A percentile compares a stretch with the other conserved stretches of the same genome.
phyloP scores from a whole-genome alignment of 1,284 basidiomycete species.

The Apiotrichum domesticum region DNA sequence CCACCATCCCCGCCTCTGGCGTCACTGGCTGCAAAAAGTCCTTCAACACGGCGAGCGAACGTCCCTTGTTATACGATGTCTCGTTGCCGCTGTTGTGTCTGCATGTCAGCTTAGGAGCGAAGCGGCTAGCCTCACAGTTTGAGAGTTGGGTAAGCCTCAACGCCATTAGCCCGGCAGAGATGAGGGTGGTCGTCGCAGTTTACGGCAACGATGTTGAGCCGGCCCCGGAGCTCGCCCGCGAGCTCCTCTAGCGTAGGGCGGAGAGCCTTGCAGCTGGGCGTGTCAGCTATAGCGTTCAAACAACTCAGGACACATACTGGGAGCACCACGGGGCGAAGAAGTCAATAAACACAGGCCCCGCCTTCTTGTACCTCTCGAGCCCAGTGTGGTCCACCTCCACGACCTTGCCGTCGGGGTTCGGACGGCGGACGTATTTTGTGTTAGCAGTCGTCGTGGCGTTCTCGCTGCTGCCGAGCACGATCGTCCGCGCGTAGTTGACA shows the following conservation, averaged over 20 bases:
- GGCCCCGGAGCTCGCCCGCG: slow-evolving; percentile 60
- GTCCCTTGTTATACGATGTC: slow-evolving; percentile 60
- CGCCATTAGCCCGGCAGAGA: slow-evolving; percentile 60
- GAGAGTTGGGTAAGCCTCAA: slow-evolving; percentile 75
- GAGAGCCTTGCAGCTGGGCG: slow-evolving; percentile 75
- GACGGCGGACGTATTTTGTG: neutral
- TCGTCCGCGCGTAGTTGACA: slow-evolving; percentile 33
- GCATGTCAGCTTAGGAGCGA: neutral
- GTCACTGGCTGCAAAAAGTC: slow-evolving; percentile 57
- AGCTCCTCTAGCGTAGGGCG: slow-evolving; percentile 69
- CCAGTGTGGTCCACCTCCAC: slow-evolving; percentile 53
- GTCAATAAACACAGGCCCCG: slow-evolving; percentile 74
- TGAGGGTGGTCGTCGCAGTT: slow-evolving; percentile 70
- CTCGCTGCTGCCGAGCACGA: neutral
- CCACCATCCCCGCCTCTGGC: slow-evolving; percentile 45
- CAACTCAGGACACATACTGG: slow-evolving; percentile 50
- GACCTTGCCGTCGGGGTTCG: slow-evolving; percentile 63
- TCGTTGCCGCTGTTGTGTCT: slow-evolving; percentile 3
- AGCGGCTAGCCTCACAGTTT: slow-evolving; percentile 47
- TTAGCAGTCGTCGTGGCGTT: neutral
- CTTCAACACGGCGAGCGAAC: slow-evolving; percentile 63
- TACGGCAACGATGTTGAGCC: slow-evolving; percentile 71
- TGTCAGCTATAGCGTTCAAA: slow-evolving; percentile 7
- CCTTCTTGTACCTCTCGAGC: slow-evolving; percentile 53
- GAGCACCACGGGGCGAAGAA: slow-evolving; percentile 92